phyloP scores from a whole-genome alignment of 129 eudicot species.

The Kitagawia praeruptora region DNA sequence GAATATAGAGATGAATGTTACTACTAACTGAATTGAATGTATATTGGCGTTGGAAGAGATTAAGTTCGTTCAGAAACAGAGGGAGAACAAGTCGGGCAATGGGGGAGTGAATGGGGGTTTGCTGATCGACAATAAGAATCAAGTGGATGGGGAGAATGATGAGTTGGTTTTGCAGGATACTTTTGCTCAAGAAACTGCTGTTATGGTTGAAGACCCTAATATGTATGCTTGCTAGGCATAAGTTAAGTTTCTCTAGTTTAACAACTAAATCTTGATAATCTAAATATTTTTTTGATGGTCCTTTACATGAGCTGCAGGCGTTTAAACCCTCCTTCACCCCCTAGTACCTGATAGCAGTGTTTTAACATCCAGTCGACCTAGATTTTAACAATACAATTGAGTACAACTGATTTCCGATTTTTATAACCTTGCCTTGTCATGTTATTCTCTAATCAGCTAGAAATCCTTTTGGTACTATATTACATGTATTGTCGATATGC shows the following conservation, averaged over 20 bases:
- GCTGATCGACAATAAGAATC: conserved; percentile 44
- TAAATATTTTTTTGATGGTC: background rate
- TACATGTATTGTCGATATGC: background rate
- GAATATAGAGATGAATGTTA: background rate
- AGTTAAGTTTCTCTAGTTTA: background rate
- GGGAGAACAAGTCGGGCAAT: conserved; percentile 56
- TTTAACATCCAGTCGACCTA: too few species aligned
- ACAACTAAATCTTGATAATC: background rate
- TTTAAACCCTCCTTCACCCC: background rate
- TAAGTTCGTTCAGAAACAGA: conserved; percentile 74
- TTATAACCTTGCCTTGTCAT: too few species aligned
- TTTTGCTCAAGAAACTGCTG: conserved; percentile 98
- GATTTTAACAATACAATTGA: too few species aligned
- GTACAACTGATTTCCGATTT: too few species aligned
- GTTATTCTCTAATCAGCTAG: background rate
- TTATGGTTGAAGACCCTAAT: conserved; percentile 95
- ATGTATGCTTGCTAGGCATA: conserved; percentile 32
- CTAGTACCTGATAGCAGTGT: background rate
- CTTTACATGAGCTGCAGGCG: background rate
- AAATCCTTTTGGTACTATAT: background rate
- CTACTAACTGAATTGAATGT: conserved; percentile 1
- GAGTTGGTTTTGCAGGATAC: conserved; percentile 98
- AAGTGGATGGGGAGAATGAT: conserved; percentile 87
- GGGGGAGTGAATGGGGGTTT: conserved; percentile 25
- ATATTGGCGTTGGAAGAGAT: conserved; percentile 89